Evolutionary conservation across 2,329 filamentous ascomycete genomes (phyloP).

Genomic region (Clarireedia homoeocarpa): DNA sequence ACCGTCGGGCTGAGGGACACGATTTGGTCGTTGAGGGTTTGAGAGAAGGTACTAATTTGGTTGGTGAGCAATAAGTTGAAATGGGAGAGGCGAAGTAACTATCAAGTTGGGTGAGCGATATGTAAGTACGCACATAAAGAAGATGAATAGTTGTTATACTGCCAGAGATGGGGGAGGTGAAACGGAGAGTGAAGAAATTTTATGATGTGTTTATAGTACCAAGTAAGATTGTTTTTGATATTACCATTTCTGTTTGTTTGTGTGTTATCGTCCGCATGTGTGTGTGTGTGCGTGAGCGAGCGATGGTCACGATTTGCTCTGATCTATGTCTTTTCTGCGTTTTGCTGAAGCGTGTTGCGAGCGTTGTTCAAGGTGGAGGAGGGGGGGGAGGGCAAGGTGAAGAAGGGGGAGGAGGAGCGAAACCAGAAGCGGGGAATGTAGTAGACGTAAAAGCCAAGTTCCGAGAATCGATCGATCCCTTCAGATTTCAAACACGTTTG

Average conservation of each 20-base stretch:
- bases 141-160: neutral
- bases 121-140: neutral
- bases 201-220: neutral
- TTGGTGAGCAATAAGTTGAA: conserved; percentile 50
- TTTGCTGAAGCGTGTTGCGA: neutral
- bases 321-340: neutral
- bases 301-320: neutral
- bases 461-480: too few relatives aligned
- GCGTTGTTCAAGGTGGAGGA: too few relatives aligned
- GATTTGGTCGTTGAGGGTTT: conserved; percentile 60
- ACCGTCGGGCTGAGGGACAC: conserved; percentile 65
- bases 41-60: conserved; percentile 57
- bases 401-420: too few relatives aligned
- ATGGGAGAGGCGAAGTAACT: too few relatives aligned
- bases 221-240: too few relatives aligned
- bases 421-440: too few relatives aligned
- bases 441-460: too few relatives aligned
- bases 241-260: too few relatives aligned
- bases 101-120: neutral
- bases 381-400: too few relatives aligned
- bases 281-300: neutral
- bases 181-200: neutral
- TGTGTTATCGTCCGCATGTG: neutral
- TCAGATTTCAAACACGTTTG: too few relatives aligned
- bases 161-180: neutral